Conservation (phyloP, 2,329 filamentous ascomycete species). For the Teratosphaeria gauchensis region DNA sequence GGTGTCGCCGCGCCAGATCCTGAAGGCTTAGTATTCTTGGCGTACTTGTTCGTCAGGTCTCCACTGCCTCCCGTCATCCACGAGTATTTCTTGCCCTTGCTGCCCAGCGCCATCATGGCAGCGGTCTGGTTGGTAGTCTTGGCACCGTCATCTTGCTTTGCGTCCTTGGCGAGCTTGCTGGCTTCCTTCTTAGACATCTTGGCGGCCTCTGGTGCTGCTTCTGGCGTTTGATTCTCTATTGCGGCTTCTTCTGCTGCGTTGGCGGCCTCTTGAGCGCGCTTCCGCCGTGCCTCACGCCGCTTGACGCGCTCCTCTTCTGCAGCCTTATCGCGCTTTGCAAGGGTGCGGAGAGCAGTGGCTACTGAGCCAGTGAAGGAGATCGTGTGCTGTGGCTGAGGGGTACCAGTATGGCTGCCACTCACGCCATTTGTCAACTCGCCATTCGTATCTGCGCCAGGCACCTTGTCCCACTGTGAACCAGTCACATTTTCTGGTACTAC, state of each 20-base stretch:
- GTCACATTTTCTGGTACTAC: constrained; percentile 28
- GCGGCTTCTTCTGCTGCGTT: constrained; percentile 11
- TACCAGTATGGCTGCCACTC: constrained; percentile 9
- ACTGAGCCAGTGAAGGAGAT: constrained; percentile 35
- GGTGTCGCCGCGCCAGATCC: constrained; percentile 19
- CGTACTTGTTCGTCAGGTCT: constrained; percentile 31
- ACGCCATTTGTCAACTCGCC: constrained; percentile 1
- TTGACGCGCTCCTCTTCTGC: constrained; percentile 56
- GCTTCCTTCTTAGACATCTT: constrained; percentile 85
- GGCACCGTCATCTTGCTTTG: constrained; percentile 45
- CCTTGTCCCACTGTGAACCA: constrained; percentile 24
- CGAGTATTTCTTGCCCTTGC: constrained; percentile 61
- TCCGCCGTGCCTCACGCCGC: constrained; percentile 34
- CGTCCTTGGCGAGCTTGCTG: constrained; percentile 63
- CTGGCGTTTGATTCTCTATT: constrained; percentile 7
- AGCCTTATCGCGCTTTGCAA: constrained; percentile 57
- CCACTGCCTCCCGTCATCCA: constrained; percentile 56
- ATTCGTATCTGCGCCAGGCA: constrained; percentile 3
- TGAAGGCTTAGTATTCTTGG: neutral
- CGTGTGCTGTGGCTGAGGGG: constrained; percentile 32
- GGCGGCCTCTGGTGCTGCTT: constrained; percentile 26
- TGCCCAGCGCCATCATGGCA: constrained; percentile 57
- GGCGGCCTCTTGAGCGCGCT: constrained; percentile 20
- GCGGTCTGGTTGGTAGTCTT: constrained; percentile 77
- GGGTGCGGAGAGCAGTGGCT: constrained; percentile 46